Evolutionary conservation across 108 stramenopile genomes (phyloP), one percentile per base, ranked within the genome.

Genomic region (Pseudonitzschia delicatissima): DNA sequence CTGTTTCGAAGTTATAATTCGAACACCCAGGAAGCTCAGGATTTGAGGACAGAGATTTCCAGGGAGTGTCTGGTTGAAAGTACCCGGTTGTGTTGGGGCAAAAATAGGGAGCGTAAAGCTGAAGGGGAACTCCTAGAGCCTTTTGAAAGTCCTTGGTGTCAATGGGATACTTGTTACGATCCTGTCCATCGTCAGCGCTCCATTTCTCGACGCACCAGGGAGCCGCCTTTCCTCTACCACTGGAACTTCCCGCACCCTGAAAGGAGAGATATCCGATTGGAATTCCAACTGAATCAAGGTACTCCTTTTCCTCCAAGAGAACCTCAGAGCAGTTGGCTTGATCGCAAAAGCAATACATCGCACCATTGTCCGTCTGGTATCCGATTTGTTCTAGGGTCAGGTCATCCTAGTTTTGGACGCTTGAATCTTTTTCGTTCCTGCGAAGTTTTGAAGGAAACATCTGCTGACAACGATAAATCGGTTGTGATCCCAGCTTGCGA

Each of bases 291-390:
- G 45, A 25, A 3, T 68, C 58, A 28, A 78, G 57, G 29, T 71
- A 66, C 8, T 53, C 61, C 26, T 67, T 47, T 57, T 72, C 68
- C 9, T 44, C 28, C 5, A 78, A 13, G 3, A 78, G 52, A 6
- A 44, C 50, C 13, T 70, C 13, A 11, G 73, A 74, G 45, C 78
- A 79, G 51, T 79, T 74, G 7, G 8, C 9, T 37, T 68, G 73
- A 6, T 48, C 13, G 52, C 78, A 79, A 39, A 79, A 79, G 44
- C 78, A 79, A 53, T 73, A 79, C 45, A 64, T 49, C 9, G 78
- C 78, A 5, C 78, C 78, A 51, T 79, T 79, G 57, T 79, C 78
- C 13, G 78, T 79, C 53, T 79, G 78, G 35, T 74, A 74, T 23
- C 78, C 78, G 33, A 79, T 74, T 31, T 74, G 70, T 18, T 57